Conservation (phyloP, 371 early-diverging fungal genomes). For the Apophysomyces variabilis region DNA sequence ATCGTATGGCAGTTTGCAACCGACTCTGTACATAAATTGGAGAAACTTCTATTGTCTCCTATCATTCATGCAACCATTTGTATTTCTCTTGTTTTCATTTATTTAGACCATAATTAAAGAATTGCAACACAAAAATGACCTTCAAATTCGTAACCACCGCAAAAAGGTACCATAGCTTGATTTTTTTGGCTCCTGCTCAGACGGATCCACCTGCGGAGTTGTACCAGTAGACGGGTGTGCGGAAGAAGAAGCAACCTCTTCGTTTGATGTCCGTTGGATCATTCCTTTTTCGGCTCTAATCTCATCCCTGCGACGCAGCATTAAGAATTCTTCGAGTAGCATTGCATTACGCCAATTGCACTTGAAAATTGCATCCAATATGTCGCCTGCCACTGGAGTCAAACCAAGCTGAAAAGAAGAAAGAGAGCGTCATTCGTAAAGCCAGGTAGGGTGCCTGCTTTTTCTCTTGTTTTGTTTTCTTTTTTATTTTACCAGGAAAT, state of each 20-base stretch:
- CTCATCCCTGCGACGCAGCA: slow-evolving; percentile 44
- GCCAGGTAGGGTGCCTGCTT: not conserved
- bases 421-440: not conserved
- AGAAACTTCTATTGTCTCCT: not conserved
- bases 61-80: slow-evolving; percentile 10
- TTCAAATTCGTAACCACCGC: not conserved
- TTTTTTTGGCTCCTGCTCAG: not conserved
- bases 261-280: not conserved
- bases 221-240: not conserved
- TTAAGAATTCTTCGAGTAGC: slow-evolving; percentile 49
- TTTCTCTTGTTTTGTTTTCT: not conserved
- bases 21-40: slow-evolving; percentile 7
- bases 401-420: slow-evolving; percentile 37
- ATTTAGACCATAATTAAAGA: slow-evolving; percentile 2
- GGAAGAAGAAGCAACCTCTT: not conserved
- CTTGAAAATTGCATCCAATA: slow-evolving; percentile 54
- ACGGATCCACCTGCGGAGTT: not conserved
- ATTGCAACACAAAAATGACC: not conserved
- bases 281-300: slow-evolving; percentile 34
- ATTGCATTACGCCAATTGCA: slow-evolving; percentile 52
- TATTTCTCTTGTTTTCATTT: slow-evolving; percentile 11
- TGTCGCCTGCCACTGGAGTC: slow-evolving; percentile 53
- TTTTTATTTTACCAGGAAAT: slow-evolving; percentile 40
- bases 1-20: slow-evolving; percentile 5
- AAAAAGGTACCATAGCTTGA: not conserved